Evolutionary conservation across 2,329 filamentous ascomycete genomes (phyloP).

Genomic region (Fusarium beomiforme): DNA sequence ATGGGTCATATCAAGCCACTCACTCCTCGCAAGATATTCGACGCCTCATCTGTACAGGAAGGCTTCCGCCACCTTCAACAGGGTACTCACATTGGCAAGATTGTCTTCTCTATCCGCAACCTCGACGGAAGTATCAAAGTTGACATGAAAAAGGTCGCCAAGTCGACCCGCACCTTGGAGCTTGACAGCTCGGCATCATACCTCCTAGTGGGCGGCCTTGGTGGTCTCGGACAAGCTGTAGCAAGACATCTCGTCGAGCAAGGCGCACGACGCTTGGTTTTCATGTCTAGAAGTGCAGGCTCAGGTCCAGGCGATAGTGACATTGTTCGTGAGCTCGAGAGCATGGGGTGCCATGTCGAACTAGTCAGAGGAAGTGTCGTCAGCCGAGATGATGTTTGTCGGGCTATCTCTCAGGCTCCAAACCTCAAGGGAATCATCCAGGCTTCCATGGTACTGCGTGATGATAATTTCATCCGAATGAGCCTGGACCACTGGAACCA

Average conservation of each 20-base stretch:
- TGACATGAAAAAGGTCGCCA: not conserved
- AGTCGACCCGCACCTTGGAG: not conserved
- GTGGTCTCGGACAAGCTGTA: not conserved
- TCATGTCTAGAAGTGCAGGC: not conserved
- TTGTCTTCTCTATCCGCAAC: not conserved
- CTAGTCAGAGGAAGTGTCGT: not conserved
- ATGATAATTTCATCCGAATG: not conserved
- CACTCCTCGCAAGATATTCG: not conserved
- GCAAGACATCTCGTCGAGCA: not conserved
- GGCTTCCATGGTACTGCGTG: not conserved
- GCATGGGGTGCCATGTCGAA: not conserved
- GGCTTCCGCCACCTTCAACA: not conserved
- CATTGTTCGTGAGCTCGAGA: not conserved
- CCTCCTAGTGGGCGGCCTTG: not conserved
- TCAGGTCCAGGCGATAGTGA: not conserved
- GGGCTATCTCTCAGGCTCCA: not conserved
- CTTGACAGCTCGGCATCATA: not conserved
- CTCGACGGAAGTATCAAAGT: not conserved
- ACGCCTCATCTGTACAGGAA: not conserved
- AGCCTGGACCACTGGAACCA: not conserved
- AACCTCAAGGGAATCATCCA: not conserved
- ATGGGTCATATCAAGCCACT: not conserved
- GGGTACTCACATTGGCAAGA: not conserved
- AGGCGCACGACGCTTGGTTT: not conserved
- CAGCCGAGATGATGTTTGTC: not conserved